These are phyloP conservation scores for Salix arbutifolia DNA, from an alignment of 345 rosid species.

Conservation along the genomic window DNA sequence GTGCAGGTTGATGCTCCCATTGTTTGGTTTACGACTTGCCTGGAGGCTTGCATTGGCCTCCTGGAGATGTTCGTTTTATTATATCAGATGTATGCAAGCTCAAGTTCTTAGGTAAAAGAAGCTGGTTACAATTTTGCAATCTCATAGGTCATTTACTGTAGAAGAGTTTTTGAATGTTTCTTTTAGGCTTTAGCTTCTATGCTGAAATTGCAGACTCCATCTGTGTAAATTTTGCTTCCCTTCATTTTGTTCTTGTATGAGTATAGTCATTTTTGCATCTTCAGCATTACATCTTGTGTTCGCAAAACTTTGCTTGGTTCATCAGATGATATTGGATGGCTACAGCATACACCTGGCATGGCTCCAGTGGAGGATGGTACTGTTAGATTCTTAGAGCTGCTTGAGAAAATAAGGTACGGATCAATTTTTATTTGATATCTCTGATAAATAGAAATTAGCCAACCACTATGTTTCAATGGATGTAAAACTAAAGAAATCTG, in stretches of 20 bases:
- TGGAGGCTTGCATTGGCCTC: slow-evolving; percentile 36
- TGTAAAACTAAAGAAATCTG: background rate
- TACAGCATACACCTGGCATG: slow-evolving; percentile 55
- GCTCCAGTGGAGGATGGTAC: slow-evolving; percentile 58
- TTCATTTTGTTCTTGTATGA: slow-evolving; percentile 2
- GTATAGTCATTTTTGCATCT: slow-evolving; percentile 7
- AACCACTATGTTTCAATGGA: background rate
- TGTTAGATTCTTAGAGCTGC: slow-evolving; percentile 54
- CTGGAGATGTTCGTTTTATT: slow-evolving; percentile 37
- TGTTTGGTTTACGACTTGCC: slow-evolving; percentile 45
- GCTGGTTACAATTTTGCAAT: slow-evolving; percentile 3
- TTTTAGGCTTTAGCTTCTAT: background rate
- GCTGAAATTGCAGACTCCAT: background rate
- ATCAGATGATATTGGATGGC: slow-evolving; percentile 70
- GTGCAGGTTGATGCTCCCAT: slow-evolving; percentile 53
- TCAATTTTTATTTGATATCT: background rate
- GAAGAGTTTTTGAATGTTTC: slow-evolving; percentile 6
- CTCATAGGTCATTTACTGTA: background rate
- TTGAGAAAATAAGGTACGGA: slow-evolving; percentile 42
- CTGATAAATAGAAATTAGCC: background rate
- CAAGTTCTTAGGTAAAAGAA: slow-evolving; percentile 43
- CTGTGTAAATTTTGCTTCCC: background rate
- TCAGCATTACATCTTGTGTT: slow-evolving; percentile 52
- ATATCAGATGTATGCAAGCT: slow-evolving; percentile 37
- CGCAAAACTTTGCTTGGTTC: slow-evolving; percentile 55